These are phyloP conservation scores for Corchorus olitorius DNA, from an alignment of 345 rosid genomes.

Conservation along the genomic window DNA sequence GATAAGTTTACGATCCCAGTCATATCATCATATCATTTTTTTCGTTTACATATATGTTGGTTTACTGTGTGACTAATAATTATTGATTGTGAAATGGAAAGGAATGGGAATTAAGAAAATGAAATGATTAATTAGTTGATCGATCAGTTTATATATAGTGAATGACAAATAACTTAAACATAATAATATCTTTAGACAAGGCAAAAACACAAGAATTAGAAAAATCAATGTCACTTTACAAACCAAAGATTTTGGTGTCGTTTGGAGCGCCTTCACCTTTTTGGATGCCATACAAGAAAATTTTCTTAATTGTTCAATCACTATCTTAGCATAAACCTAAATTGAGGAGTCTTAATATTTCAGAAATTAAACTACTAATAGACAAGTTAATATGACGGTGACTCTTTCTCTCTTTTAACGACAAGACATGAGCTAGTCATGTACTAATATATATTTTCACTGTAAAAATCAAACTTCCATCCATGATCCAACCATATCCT, in stretches of 20 bases:
- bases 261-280: background rate
- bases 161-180: constrained; percentile 19
- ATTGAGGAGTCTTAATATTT: background rate
- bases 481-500: no score
- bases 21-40: no score
- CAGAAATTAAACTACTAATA: background rate
- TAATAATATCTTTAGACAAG: background rate
- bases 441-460: background rate
- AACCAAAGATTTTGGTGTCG: background rate
- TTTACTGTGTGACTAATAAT: no score
- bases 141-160: background rate
- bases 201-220: background rate
- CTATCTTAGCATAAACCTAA: constrained; percentile 13
- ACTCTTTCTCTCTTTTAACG: background rate
- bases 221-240: background rate
- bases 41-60: no score
- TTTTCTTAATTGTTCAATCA: constrained; percentile 14
- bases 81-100: no score
- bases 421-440: constrained; percentile 5
- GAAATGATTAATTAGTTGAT: background rate
- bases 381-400: background rate
- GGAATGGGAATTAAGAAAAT: no score
- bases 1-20: no score
- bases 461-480: background rate
- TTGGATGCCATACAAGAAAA: background rate